A percentile compares a stretch with the other conserved stretches of the same genome.
phyloP scores from a whole-genome alignment of 2,329 filamentous ascomycete genomes.

The Onygenales sp. region DNA sequence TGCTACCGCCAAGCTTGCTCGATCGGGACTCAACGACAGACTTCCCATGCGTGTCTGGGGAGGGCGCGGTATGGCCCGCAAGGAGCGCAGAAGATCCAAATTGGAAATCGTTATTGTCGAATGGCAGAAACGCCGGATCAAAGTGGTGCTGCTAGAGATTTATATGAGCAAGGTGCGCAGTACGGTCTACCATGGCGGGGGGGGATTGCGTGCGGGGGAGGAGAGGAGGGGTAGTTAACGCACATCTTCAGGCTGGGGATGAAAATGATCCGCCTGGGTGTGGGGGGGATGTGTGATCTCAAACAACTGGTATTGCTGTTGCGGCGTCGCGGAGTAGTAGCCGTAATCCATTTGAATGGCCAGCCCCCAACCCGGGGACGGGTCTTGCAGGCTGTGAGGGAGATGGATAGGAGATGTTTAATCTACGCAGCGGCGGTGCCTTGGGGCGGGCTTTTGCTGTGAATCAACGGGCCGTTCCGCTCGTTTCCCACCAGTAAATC shows the following conservation, averaged over 20 bases:
- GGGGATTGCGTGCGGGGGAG: constrained; percentile 4
- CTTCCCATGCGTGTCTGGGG: constrained; percentile 24
- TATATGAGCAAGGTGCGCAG: constrained; percentile 11
- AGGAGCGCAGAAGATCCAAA: constrained; percentile 26
- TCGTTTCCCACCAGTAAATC: too few relatives aligned
- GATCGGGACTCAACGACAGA: constrained; percentile 20
- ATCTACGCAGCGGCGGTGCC: neutral
- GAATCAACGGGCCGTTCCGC: neutral
- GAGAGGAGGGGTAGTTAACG: constrained; percentile 17
- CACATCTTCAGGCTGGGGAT: constrained; percentile 33
- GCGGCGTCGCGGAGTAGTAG: constrained; percentile 36
- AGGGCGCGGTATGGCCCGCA: constrained; percentile 24
- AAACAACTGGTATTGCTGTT: constrained; percentile 42
- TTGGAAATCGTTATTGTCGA: constrained; percentile 27
- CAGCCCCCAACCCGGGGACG: neutral
- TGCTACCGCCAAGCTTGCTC: constrained; percentile 13
- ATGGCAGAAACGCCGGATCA: constrained; percentile 26
- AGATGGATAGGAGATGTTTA: neutral
- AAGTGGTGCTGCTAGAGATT: constrained; percentile 21
- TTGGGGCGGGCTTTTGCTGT: neutral
- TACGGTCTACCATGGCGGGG: neutral
- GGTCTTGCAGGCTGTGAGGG: neutral
- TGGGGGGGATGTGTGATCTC: constrained; percentile 36
- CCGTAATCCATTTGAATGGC: constrained; percentile 44
- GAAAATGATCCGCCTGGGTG: constrained; percentile 35